phyloP scores from a whole-genome alignment of 148 eudicot genomes.

The Mesembryanthemum crystallinum region DNA sequence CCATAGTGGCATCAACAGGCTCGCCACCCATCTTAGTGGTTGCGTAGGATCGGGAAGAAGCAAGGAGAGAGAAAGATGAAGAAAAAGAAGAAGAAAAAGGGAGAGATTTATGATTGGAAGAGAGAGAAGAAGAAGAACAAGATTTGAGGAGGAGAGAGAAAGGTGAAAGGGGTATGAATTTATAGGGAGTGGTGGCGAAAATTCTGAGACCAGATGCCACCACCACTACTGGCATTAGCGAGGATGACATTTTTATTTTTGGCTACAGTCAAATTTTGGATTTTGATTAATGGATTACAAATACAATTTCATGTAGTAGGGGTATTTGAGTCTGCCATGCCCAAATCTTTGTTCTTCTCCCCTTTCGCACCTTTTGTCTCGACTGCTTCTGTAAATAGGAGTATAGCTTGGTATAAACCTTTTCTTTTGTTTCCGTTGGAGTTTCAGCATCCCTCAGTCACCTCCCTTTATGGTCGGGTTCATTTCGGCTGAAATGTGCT shows the following conservation, averaged over 20 bases:
- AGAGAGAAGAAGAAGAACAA: neutral
- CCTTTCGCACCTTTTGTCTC: no score
- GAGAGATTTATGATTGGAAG: slow-evolving; percentile 14
- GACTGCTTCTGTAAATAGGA: no score
- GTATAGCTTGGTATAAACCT: no score
- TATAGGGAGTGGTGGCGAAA: slow-evolving; percentile 29
- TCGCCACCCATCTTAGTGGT: slow-evolving; percentile 40
- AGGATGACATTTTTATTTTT: slow-evolving; percentile 8
- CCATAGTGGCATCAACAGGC: slow-evolving; percentile 58
- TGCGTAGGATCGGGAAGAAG: slow-evolving; percentile 27
- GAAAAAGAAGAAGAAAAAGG: no score
- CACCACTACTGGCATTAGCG: neutral
- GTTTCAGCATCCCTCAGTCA: no score
- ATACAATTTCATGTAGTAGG: no score
- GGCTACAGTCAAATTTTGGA: neutral
- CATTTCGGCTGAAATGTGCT: no score
- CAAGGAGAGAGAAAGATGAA: slow-evolving; percentile 14
- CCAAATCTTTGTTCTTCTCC: no score
- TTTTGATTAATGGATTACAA: neutral
- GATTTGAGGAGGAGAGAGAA: slow-evolving; percentile 19
- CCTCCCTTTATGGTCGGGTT: no score
- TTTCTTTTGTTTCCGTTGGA: no score
- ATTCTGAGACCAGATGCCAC: slow-evolving; percentile 28
- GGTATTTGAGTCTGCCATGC: no score
- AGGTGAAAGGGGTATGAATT: slow-evolving; percentile 13